Base-by-base conservation (phyloP, 2,329 filamentous ascomycete species). In the Myriosclerotinia duriaeana region DNA sequence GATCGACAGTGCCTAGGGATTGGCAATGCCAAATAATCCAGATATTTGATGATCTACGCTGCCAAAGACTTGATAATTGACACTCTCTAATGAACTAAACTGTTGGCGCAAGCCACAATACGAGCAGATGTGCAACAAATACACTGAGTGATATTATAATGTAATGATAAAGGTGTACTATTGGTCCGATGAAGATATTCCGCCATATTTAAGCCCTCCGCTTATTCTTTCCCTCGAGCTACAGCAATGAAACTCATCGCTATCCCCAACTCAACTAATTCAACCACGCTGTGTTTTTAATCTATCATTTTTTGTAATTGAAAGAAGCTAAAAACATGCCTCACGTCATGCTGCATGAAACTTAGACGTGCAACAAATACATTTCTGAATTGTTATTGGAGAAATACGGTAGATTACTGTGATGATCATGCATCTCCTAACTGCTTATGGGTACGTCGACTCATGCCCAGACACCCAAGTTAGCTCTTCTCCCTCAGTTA, bases 221-320 rank as follows among this genome's bases (percentile, higher is more conserved):
- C 22, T 14, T 14, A 6, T 40, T 17, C 20, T 22, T 55, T 22
- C 26, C 12, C 17, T 40, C 9, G 38, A 40, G 12, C 38, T 40
- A 40, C 2, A 44, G 12, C 42, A 44, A 44, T 14, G 2, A 44
- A 44, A 44, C 17, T 4, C 4, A 44, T 14, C 42, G 12, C 38
- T n/a, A 46, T 9, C 44, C 17, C 8, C 46, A 50, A n/a, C 46
- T 12, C n/a, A 22, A 22, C 8, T 5, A 11, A 12, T 22, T 14
- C n/a, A 11, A 22, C 5, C 3, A 50, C 3, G 7, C n/a, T n/a
- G 3, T 4, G 9, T 50, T 1, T 22, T 7, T 50, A n/a, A 14
- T 22, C 20, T 0, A 50, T 4, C 14, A 12, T 2, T 1, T 22
- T 12, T 5, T 9, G 9, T 4, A 50, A 26, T 0, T 0, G 12